phyloP scores from a whole-genome alignment of 345 rosid species.

The Microthlaspi erraticum region DNA sequence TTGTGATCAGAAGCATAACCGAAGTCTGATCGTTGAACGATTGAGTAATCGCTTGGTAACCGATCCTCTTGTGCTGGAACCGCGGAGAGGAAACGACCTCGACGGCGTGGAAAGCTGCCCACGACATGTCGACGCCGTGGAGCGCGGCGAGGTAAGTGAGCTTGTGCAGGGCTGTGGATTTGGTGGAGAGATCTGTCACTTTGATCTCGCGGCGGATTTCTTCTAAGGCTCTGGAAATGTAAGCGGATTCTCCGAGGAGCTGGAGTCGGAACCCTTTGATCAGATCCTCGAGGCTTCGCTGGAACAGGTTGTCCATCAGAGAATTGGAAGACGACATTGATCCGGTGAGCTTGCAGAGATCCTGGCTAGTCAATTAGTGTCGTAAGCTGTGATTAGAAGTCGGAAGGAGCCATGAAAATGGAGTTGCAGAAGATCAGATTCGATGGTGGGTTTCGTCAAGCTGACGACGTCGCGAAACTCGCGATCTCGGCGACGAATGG shows the following conservation, averaged over 20 bases:
- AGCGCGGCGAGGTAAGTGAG: slow-evolving; percentile 78
- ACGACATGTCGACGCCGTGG: slow-evolving; percentile 76
- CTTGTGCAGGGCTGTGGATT: slow-evolving; percentile 81
- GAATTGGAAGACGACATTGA: slow-evolving; percentile 44
- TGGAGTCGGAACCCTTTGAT: slow-evolving; percentile 82
- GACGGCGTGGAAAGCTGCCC: slow-evolving; percentile 87
- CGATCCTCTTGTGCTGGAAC: slow-evolving; percentile 70
- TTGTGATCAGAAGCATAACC: slow-evolving; percentile 72
- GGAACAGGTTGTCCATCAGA: slow-evolving; percentile 80
- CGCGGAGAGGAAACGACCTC: slow-evolving; percentile 80
- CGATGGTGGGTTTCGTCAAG: not conserved
- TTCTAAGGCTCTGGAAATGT: slow-evolving; percentile 71
- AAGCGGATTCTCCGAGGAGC: slow-evolving; percentile 57
- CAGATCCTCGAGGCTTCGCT: slow-evolving; percentile 79
- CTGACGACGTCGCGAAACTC: slow-evolving; percentile 1
- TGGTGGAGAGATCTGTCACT: slow-evolving; percentile 73
- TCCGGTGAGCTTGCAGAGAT: no score
- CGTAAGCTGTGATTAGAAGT: not conserved
- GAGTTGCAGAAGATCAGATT: slow-evolving; percentile 18
- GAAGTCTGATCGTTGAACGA: slow-evolving; percentile 79
- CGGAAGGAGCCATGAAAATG: slow-evolving; percentile 6
- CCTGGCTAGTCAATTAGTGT: not conserved
- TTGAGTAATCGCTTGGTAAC: slow-evolving; percentile 75
- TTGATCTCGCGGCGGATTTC: slow-evolving; percentile 87
- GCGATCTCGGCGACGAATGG: slow-evolving; percentile 17